These are phyloP conservation scores for Chloris gayana DNA, from an alignment of 176 grass and related monocot genomes.

Conservation along the genomic window DNA sequence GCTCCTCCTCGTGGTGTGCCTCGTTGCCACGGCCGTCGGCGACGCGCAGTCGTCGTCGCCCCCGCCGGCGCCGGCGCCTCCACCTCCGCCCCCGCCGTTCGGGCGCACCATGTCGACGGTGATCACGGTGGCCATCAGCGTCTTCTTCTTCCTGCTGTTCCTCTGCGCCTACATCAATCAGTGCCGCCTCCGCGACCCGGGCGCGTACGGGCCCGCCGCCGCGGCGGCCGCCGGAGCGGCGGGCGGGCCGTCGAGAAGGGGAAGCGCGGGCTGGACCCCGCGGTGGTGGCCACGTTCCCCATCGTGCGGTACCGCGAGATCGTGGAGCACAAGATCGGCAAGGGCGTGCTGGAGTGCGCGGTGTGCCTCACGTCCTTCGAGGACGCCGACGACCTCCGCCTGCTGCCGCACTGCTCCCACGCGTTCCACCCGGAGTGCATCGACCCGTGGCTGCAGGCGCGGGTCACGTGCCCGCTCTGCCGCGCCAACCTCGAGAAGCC, in stretches of 20 bases:
- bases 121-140: conserved; percentile 59
- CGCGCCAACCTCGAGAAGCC: conserved; percentile 66
- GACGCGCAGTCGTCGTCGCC: conserved; percentile 16
- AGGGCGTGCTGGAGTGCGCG: conserved; percentile 77
- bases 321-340: conserved; percentile 65
- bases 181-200: conserved; percentile 43
- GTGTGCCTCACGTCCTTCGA: conserved; percentile 92
- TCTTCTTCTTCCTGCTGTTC: conserved; percentile 85
- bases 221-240: neutral
- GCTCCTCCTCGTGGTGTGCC: conserved; percentile 31
- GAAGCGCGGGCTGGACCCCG: conserved; percentile 65
- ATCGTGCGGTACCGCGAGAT: conserved; percentile 69
- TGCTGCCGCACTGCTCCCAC: conserved; percentile 87
- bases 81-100: conserved; percentile 32
- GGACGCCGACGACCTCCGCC: conserved; percentile 76
- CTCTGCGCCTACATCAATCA: conserved; percentile 79
- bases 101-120: conserved; percentile 66
- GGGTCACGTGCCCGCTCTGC: conserved; percentile 75
- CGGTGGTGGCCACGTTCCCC: conserved; percentile 65
- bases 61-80: neutral
- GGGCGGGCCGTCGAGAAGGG: conserved; percentile 31
- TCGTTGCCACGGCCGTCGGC: neutral
- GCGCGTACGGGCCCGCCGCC: neutral
- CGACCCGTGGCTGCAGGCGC: conserved; percentile 76
- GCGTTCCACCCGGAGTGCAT: conserved; percentile 96